These are phyloP conservation scores for Leccinum rimulosum DNA, from an alignment of 768 basidiomycete species.

Conservation along the genomic window DNA sequence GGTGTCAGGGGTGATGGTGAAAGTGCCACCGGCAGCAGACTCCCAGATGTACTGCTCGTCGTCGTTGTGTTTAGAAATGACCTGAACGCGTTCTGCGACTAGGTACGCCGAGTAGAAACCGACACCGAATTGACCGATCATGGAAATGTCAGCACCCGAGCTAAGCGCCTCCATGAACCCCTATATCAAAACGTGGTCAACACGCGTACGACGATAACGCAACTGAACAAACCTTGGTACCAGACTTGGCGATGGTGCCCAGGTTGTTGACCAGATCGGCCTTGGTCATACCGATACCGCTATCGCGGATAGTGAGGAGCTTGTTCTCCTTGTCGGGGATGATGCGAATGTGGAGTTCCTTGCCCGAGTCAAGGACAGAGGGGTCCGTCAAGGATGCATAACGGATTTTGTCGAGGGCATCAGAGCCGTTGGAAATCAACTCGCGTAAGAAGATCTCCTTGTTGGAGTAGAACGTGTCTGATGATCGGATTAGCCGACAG, in stretches of 20 bases:
- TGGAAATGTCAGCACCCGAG: slow-evolving; percentile 87
- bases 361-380: slow-evolving; percentile 81
- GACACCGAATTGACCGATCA: slow-evolving; percentile 99
- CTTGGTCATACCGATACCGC: slow-evolving; percentile 99
- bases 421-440: slow-evolving; percentile 94
- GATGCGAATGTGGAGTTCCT: slow-evolving; percentile 94
- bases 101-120: slow-evolving; percentile 99
- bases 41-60: slow-evolving; percentile 99
- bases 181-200: slow-evolving; percentile 37
- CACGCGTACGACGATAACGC: neutral
- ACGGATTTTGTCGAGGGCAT: slow-evolving; percentile 99
- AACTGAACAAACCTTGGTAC: slow-evolving; percentile 66
- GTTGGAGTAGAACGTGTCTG: slow-evolving; percentile 99
- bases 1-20: slow-evolving; percentile 95
- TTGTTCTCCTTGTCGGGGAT: slow-evolving; percentile 96
- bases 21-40: slow-evolving; percentile 99
- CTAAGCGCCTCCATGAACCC: slow-evolving; percentile 99
- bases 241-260: slow-evolving; percentile 93
- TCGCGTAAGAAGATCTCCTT: slow-evolving; percentile 99
- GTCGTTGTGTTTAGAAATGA: slow-evolving; percentile 99
- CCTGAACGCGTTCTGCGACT: slow-evolving; percentile 96
- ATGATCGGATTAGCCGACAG: slow-evolving; percentile 10
- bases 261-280: slow-evolving; percentile 99
- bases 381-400: slow-evolving; percentile 96
- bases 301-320: slow-evolving; percentile 85